phyloP scores from a whole-genome alignment of 257 asterid species.

The Avicennia marina region DNA sequence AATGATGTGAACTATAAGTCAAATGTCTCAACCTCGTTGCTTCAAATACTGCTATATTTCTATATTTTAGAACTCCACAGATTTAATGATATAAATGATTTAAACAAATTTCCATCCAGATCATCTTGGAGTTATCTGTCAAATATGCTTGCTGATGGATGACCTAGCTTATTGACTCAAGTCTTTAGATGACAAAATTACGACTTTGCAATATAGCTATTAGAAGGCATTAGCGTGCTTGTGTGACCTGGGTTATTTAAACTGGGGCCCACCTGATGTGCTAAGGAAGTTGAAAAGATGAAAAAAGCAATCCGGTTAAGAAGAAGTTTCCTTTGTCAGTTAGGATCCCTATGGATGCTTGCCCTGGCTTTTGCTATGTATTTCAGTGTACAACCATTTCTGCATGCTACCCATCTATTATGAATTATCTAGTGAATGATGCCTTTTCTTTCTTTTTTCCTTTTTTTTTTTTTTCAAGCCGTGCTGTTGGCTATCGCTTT shows the following conservation, averaged over 20 bases:
- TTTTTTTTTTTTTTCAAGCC: slow-evolving; percentile 48
- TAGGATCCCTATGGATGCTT: too few species aligned
- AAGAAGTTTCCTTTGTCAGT: slow-evolving; percentile 1
- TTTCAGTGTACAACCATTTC: slow-evolving; percentile 3
- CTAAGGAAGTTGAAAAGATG: slow-evolving; percentile 14
- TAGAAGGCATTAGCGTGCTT: neutral
- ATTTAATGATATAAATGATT: neutral
- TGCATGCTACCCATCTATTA: neutral
- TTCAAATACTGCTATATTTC: neutral
- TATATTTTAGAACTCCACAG: neutral
- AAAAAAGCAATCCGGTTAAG: slow-evolving; percentile 6
- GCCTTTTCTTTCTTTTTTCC: neutral
- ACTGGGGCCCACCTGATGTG: too few species aligned
- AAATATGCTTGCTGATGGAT: slow-evolving; percentile 1
- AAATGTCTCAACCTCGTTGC: neutral
- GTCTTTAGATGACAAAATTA: slow-evolving; percentile 12
- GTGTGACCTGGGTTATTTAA: neutral
- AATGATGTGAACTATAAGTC: neutral
- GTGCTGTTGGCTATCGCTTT: slow-evolving; percentile 99
- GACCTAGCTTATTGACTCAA: neutral
- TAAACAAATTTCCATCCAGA: neutral
- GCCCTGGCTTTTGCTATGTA: neutral
- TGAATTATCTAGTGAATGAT: slow-evolving; percentile 21
- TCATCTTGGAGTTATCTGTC: slow-evolving; percentile 2
- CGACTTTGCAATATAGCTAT: neutral